These are phyloP conservation scores for Cladosporium oxysporum DNA, from an alignment of 2,329 filamentous ascomycete species.

Conservation along the genomic window DNA sequence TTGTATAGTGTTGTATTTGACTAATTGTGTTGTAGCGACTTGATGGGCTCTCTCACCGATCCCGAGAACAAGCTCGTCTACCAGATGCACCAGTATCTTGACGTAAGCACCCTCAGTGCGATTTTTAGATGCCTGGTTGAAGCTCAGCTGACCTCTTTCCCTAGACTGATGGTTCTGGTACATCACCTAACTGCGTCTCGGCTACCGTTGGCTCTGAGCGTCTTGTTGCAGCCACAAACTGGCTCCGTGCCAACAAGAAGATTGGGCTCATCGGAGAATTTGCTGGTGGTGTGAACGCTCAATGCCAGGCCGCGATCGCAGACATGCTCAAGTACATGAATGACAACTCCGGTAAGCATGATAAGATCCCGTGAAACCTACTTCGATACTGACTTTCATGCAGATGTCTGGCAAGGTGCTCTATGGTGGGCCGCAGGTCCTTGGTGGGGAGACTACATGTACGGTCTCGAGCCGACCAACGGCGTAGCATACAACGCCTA, in stretches of 20 bases:
- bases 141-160: neutral
- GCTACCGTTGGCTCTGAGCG: constrained; percentile 57
- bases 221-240: constrained; percentile 53
- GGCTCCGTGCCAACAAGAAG: constrained; percentile 57
- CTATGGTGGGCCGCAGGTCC: constrained; percentile 60
- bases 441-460: constrained; percentile 43
- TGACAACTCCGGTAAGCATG: constrained; percentile 38
- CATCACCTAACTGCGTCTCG: constrained; percentile 52
- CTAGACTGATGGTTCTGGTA: constrained; percentile 56
- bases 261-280: constrained; percentile 57
- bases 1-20: neutral
- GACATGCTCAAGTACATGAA: constrained; percentile 53
- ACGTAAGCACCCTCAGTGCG: neutral
- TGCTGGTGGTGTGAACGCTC: constrained; percentile 53
- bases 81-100: constrained; percentile 61
- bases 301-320: constrained; percentile 52
- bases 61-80: constrained; percentile 57
- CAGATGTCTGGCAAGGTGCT: constrained; percentile 56
- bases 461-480: constrained; percentile 50
- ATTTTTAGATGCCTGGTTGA: neutral
- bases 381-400: neutral
- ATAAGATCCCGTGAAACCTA: neutral
- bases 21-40: constrained; percentile 27
- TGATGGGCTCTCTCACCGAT: constrained; percentile 53
- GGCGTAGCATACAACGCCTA: constrained; percentile 44